These are phyloP conservation scores for Musa itinerans DNA, from an alignment of 176 grass and related monocot species.

Conservation along the genomic window DNA sequence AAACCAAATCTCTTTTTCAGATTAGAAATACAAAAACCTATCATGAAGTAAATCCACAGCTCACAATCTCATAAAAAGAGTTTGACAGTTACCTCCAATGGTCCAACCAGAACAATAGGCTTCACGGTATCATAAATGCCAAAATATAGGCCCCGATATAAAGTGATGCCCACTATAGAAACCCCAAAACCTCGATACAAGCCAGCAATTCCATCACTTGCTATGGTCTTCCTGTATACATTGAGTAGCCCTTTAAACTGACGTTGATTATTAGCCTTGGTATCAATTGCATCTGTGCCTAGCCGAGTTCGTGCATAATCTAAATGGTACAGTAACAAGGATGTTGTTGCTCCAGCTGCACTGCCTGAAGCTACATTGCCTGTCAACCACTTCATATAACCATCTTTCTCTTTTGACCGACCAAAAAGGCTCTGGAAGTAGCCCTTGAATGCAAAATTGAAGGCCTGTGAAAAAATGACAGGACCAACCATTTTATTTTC, in stretches of 20 bases:
- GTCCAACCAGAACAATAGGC: slow-evolving; percentile 63
- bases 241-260: slow-evolving; percentile 65
- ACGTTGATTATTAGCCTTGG: slow-evolving; percentile 29
- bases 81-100: slow-evolving; percentile 53
- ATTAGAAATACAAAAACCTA: too few relatives aligned
- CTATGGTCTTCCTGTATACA: slow-evolving; percentile 71
- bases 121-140: slow-evolving; percentile 89
- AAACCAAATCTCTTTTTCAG: too few relatives aligned
- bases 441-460: slow-evolving; percentile 91
- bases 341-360: slow-evolving; percentile 80
- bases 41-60: not conserved
- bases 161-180: slow-evolving; percentile 75
- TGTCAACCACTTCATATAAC: slow-evolving; percentile 54
- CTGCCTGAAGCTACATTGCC: slow-evolving; percentile 74
- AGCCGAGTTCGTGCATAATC: slow-evolving; percentile 78
- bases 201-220: slow-evolving; percentile 56
- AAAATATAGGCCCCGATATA: slow-evolving; percentile 82
- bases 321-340: slow-evolving; percentile 70
- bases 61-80: not conserved
- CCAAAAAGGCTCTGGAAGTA: slow-evolving; percentile 74
- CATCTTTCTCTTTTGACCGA: slow-evolving; percentile 49
- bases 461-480: slow-evolving; percentile 36
- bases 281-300: slow-evolving; percentile 70
- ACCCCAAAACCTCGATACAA: slow-evolving; percentile 79
- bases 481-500: not conserved